Conservation (phyloP, 2,329 filamentous ascomycete genomes). For the Cladosporium sp. region DNA sequence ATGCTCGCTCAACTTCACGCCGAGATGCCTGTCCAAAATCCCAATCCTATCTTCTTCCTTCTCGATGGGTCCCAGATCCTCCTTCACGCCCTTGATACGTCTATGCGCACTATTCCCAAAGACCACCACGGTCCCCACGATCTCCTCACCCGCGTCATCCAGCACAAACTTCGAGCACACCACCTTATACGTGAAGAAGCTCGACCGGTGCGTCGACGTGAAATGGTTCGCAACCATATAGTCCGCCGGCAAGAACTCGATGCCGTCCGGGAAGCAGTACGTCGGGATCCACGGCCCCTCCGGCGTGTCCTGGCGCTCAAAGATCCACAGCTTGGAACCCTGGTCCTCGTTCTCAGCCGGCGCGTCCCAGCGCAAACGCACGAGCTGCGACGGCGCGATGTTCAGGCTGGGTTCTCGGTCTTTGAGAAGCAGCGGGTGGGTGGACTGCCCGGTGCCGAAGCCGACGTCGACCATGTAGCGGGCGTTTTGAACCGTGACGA, state of each 20-base stretch:
- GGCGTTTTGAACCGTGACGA: constrained; percentile 39
- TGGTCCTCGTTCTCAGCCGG: constrained; percentile 18
- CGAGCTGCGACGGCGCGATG: constrained; percentile 3
- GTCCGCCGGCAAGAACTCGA: constrained; percentile 56
- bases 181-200: constrained; percentile 50
- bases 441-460: constrained; percentile 58
- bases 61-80: constrained; percentile 34
- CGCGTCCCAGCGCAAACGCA: constrained; percentile 17
- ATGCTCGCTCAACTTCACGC: constrained; percentile 34
- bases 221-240: constrained; percentile 55
- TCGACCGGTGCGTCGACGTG: constrained; percentile 44
- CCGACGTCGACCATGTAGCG: constrained; percentile 56
- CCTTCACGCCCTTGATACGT: constrained; percentile 38
- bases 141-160: constrained; percentile 27
- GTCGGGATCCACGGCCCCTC: constrained; percentile 51
- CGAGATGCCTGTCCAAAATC: constrained; percentile 40
- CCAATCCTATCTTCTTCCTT: constrained; percentile 37
- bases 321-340: constrained; percentile 38
- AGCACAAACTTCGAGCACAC: constrained; percentile 51
- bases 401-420: constrained; percentile 32
- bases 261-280: constrained; percentile 57
- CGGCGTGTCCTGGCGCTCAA: constrained; percentile 27
- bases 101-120: constrained; percentile 40
- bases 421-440: constrained; percentile 50
- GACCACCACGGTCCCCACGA: constrained; percentile 34